A percentile compares a stretch with the other conserved stretches of the same genome.
Evolutionary conservation across 768 basidiomycete species (phyloP).

Genomic region (Suillus spraguei): DNA sequence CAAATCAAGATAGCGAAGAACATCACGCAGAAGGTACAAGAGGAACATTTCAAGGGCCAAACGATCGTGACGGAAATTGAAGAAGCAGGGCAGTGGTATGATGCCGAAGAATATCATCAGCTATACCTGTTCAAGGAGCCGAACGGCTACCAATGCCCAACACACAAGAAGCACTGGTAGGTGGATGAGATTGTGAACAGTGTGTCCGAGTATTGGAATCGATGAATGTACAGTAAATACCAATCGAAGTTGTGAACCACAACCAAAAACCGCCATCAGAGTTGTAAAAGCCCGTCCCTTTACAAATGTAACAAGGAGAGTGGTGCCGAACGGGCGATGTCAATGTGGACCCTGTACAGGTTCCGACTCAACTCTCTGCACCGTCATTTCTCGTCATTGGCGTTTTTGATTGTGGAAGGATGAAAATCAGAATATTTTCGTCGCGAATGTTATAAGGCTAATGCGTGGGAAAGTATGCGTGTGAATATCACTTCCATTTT

Average conservation of each 20-base stretch:
- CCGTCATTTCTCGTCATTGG: conserved; percentile 54
- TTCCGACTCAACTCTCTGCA: conserved; percentile 61
- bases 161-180: conserved; percentile 84
- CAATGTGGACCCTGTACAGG: conserved; percentile 49
- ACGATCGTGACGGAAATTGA: conserved; percentile 81
- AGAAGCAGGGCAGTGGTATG: conserved; percentile 74
- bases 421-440: conserved; percentile 20
- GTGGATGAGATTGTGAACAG: not conserved
- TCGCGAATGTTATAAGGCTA: conserved; percentile 5
- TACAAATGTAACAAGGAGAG: conserved; percentile 54
- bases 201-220: not conserved
- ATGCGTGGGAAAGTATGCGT: conserved; percentile 21
- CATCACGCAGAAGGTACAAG: conserved; percentile 83
- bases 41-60: conserved; percentile 74
- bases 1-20: conserved; percentile 73
- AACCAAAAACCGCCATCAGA: conserved; percentile 51
- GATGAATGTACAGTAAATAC: conserved; percentile 5
- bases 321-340: conserved; percentile 69
- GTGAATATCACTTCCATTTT: not conserved
- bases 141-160: conserved; percentile 88
- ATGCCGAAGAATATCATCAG: conserved; percentile 85
- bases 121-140: conserved; percentile 82
- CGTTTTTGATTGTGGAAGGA: conserved; percentile 53
- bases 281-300: conserved; percentile 57
- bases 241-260: conserved; percentile 2